Evolutionary conservation across 2,329 filamentous ascomycete species (phyloP), one percentile per base, ranked within the genome.

Genomic region (Hysterium pulicare): DNA sequence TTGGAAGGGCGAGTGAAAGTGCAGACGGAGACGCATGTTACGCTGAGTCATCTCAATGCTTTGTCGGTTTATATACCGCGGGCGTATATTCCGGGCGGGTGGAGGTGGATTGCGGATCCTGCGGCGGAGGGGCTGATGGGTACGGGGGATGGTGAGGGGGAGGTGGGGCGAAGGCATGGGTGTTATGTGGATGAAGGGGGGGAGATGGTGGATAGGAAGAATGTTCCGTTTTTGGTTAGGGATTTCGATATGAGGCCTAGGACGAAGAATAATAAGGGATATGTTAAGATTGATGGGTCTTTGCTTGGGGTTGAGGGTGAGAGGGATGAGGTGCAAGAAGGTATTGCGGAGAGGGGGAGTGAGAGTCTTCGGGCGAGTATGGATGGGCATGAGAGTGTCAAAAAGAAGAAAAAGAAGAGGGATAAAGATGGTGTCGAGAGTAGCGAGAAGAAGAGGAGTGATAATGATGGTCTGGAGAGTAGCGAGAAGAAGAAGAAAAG

Each of bases 41-140:
- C 91, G 16, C 79, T 96, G 2, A 82, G 94, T 9, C 93, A 89
- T 64, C 90, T 89, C 70, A 91, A 91, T 65, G 81, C 89, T 51
- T 97, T 97, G 75, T 95, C 93, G 54, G 87, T 91, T 1, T 88
- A 85, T 33, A 87, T 98, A 46, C 86, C 91, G 56, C 77, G 84
- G 17, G 80, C 79, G 47, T 77, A 87, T 26, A 73, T 98, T 13
- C 93, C 93, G 0, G 67, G 71, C 11, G 77, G 79, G 19, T 98
- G 91, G 93, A 81, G 73, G 47, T 97, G 89, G 85, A 76, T 88
- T 13, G 70, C 68, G n/a, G 61, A 70, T 40, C 59, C 41, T 33
- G 68, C 34, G 20, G 45, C 38, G 28, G 41, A 33, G 35, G 48
- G 35, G 42, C 54, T 37, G 26, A 46, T 48, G 32, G 50, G 46